Conservation (phyloP, 73 alveolate genomes). For the Paramecium octaurelia region DNA sequence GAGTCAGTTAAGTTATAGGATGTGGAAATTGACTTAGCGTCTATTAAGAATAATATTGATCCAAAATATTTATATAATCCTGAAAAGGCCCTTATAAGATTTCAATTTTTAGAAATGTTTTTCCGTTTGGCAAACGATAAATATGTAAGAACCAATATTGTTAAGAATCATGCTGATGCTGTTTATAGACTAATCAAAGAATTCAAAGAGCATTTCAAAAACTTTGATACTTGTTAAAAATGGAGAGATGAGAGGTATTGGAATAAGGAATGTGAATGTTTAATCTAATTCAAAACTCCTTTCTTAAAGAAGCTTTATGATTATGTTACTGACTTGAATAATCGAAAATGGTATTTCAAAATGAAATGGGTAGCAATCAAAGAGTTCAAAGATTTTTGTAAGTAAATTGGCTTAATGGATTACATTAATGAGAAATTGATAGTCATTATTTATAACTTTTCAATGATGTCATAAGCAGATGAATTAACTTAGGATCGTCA, state of each 20-base stretch:
- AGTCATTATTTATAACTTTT: constrained; percentile 67
- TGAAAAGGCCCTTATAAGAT: constrained; percentile 63
- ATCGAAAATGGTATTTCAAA: constrained; percentile 41
- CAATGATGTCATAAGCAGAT: constrained; percentile 82
- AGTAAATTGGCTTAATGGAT: constrained; percentile 73
- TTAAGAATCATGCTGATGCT: constrained; percentile 61
- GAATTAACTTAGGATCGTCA: constrained; percentile 76
- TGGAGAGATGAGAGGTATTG: constrained; percentile 72
- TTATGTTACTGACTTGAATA: constrained; percentile 36
- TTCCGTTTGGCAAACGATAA: constrained; percentile 70
- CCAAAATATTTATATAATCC: constrained; percentile 60
- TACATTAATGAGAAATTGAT: constrained; percentile 74
- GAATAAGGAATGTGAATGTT: constrained; percentile 66
- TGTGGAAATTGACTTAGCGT: constrained; percentile 38
- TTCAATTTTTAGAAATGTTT: constrained; percentile 69
- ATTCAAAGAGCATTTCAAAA: not conserved
- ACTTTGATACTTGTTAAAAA: constrained; percentile 43
- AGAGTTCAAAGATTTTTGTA: constrained; percentile 77
- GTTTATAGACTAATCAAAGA: constrained; percentile 58
- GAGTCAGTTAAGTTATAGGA: not conserved
- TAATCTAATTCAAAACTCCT: constrained; percentile 50
- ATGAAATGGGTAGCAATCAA: constrained; percentile 66
- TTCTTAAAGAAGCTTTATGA: constrained; percentile 64
- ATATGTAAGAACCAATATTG: constrained; percentile 61
- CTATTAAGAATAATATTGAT: constrained; percentile 31